A percentile compares a stretch with the other conserved stretches of the same genome.
These are phyloP conservation scores for Pseudogymnoascus sp. DNA, from an alignment of 2,329 filamentous ascomycete species.

Conservation along the genomic window DNA sequence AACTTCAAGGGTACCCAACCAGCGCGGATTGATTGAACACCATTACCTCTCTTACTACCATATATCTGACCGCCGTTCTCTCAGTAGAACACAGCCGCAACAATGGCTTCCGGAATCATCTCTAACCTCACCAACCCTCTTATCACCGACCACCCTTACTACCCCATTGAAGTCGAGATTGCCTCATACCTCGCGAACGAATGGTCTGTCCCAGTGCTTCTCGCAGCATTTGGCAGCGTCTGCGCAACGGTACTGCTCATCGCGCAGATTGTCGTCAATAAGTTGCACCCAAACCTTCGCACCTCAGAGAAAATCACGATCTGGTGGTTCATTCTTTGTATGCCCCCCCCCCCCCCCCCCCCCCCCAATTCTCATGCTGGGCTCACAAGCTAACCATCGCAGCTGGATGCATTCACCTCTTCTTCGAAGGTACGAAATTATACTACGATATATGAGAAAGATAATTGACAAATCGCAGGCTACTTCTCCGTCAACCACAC, in stretches of 20 bases:
- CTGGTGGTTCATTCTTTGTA: slow-evolving; percentile 71
- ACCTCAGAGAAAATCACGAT: slow-evolving; percentile 49
- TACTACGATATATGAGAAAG: neutral
- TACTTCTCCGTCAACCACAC: slow-evolving; percentile 41
- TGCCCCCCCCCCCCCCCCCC: slow-evolving; percentile 36
- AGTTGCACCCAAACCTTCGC: slow-evolving; percentile 44
- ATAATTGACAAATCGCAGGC: slow-evolving; percentile 20
- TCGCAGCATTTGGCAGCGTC: slow-evolving; percentile 50
- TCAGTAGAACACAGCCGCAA: slow-evolving; percentile 4
- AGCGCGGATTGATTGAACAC: neutral
- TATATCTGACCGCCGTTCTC: neutral
- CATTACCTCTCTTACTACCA: neutral
- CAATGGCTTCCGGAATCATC: slow-evolving; percentile 14
- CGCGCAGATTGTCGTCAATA: slow-evolving; percentile 47
- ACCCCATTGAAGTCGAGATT: slow-evolving; percentile 56
- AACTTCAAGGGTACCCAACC: neutral
- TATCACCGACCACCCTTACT: slow-evolving; percentile 54
- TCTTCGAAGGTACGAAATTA: slow-evolving; percentile 27
- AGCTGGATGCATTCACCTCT: slow-evolving; percentile 28
- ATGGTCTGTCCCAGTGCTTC: slow-evolving; percentile 48
- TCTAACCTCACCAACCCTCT: slow-evolving; percentile 15
- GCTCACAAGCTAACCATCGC: neutral
- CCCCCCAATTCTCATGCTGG: slow-evolving; percentile 19
- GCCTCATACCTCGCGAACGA: slow-evolving; percentile 59
- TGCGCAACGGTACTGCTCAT: slow-evolving; percentile 49